Percentiles rank a stretch among this genome's conserved stretches.
phyloP scores from a whole-genome alignment of 176 grass and related monocot genomes.

The Musa itinerans region DNA sequence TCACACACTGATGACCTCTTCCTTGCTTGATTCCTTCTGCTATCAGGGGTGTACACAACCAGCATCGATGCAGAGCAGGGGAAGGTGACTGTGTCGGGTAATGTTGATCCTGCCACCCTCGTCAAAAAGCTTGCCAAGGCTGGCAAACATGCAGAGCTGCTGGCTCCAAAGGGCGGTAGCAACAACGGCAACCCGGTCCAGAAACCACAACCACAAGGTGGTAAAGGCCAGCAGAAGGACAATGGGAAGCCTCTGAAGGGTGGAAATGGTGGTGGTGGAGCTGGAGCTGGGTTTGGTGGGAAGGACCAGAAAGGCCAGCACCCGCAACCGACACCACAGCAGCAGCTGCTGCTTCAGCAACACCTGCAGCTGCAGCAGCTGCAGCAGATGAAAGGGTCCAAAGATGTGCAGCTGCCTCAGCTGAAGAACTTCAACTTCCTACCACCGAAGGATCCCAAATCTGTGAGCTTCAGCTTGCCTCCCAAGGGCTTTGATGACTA shows the following conservation, averaged over 20 bases:
- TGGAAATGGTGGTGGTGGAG: background rate
- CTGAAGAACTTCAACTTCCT: constrained; percentile 54
- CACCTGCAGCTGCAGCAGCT: constrained; percentile 24
- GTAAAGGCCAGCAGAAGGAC: constrained; percentile 12
- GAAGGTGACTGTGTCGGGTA: constrained; percentile 57
- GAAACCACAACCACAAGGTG: constrained; percentile 36
- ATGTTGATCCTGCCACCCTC: constrained; percentile 63
- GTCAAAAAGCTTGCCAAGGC: constrained; percentile 75
- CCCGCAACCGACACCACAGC: background rate
- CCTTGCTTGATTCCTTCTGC: background rate
- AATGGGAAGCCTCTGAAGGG: background rate
- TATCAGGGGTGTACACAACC: constrained; percentile 56
- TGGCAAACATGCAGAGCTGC: constrained; percentile 68
- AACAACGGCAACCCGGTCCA: constrained; percentile 39
- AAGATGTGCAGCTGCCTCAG: constrained; percentile 52
- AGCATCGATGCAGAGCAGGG: constrained; percentile 56
- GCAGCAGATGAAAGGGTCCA: constrained; percentile 64
- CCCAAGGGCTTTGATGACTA: constrained; percentile 27
- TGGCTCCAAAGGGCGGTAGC: constrained; percentile 38
- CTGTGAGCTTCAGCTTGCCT: constrained; percentile 34
- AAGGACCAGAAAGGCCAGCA: constrained; percentile 16
- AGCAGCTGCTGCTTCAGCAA: constrained; percentile 5
- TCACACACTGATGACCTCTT: background rate
- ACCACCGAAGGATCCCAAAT: constrained; percentile 44
- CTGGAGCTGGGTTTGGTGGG: constrained; percentile 2